Evolutionary conservation across 495 filamentous ascomycete species (phyloP).

Genomic region (Penicillium dipodomyicola): DNA sequence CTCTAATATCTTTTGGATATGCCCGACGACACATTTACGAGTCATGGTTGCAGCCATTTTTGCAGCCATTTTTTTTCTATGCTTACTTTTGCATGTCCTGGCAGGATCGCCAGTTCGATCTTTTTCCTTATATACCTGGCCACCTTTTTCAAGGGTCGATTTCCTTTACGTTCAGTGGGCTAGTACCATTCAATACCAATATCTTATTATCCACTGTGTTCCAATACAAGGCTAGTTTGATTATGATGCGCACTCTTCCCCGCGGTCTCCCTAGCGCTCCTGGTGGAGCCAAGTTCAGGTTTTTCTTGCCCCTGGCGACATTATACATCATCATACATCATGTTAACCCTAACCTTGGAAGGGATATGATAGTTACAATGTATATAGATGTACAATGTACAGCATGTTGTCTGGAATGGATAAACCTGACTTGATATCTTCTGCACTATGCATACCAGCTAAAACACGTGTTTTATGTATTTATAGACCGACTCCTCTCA

Average conservation of each 20-base stretch:
- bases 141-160: conserved; percentile 1
- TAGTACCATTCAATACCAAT: conserved; percentile 16
- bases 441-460: not conserved
- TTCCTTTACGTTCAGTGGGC: conserved; percentile 8
- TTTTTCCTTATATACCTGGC: conserved; percentile 11
- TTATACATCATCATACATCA: conserved; percentile 2
- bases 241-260: conserved; percentile 32
- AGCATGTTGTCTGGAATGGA: not conserved
- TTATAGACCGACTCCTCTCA: not conserved
- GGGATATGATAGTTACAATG: not conserved
- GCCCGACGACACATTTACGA: conserved; percentile 25
- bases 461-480: not conserved
- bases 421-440: not conserved
- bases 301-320: conserved; percentile 21
- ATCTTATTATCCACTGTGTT: not conserved
- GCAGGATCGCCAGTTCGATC: conserved; percentile 15
- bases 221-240: conserved; percentile 22
- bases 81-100: conserved; percentile 9
- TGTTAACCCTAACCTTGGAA: no score
- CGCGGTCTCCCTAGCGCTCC: conserved; percentile 24
- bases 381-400: not conserved
- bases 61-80: conserved; percentile 14
- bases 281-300: conserved; percentile 15
- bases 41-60: conserved; percentile 22
- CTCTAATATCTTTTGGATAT: conserved; percentile 16